These are phyloP conservation scores for Globisporangium iwayamae DNA, from an alignment of 352 stramenopile genomes.

Conservation along the genomic window DNA sequence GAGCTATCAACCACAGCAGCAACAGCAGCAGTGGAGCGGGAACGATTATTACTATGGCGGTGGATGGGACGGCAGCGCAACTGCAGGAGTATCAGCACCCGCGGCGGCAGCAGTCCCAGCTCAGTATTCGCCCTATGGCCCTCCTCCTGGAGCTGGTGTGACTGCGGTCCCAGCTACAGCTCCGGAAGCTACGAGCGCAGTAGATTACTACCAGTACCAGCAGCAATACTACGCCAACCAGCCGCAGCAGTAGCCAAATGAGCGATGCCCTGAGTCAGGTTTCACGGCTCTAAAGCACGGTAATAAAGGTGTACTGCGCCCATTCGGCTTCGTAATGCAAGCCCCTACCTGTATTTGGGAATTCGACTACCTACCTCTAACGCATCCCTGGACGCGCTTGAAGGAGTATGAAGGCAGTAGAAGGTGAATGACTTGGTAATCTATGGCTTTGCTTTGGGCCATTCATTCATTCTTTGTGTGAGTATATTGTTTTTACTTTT, in stretches of 20 bases:
- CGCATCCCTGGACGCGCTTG: background rate
- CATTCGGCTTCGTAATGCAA: background rate
- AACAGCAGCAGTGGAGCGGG: constrained; percentile 23
- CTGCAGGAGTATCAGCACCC: constrained; percentile 1
- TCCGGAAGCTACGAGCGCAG: background rate
- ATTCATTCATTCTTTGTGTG: background rate
- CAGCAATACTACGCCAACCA: constrained; percentile 26
- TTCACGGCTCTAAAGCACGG: background rate
- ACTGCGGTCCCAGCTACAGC: background rate
- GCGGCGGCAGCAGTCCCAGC: constrained; percentile 15
- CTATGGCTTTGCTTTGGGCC: background rate
- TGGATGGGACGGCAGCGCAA: constrained; percentile 30
- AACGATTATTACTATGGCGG: constrained; percentile 49
- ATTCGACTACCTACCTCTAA: background rate
- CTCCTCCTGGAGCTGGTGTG: constrained; percentile 14
- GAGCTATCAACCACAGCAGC: constrained; percentile 3
- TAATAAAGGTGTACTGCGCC: background rate
- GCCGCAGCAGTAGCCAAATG: constrained; percentile 8
- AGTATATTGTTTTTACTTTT: background rate
- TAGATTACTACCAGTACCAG: constrained; percentile 44
- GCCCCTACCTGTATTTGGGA: background rate
- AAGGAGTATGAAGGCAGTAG: background rate
- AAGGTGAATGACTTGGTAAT: background rate
- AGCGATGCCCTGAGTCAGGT: background rate
- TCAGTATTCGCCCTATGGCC: constrained; percentile 33